Evolutionary conservation across 768 basidiomycete species (phyloP).

Genomic region (Russula brevipes): DNA sequence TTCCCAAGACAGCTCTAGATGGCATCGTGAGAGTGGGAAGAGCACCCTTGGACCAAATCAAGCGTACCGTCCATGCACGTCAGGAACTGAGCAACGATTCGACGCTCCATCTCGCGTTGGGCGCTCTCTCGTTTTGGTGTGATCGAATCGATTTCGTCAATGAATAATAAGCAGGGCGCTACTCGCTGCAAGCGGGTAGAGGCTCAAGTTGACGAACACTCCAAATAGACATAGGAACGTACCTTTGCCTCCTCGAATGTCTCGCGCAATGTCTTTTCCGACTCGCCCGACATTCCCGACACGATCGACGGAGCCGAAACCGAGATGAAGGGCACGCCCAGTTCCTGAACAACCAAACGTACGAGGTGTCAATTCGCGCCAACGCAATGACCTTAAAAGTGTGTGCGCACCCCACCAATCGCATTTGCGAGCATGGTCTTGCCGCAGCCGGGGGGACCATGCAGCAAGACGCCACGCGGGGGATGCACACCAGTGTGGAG

Average conservation of each 20-base stretch:
- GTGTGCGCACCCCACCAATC: constrained; percentile 78
- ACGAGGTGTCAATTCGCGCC: background rate
- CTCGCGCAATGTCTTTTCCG: constrained; percentile 92
- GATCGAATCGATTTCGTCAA: constrained; percentile 97
- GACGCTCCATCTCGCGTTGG: constrained; percentile 95
- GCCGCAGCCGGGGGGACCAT: constrained; percentile 96
- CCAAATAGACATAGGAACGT: constrained; percentile 16
- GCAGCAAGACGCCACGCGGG: constrained; percentile 85
- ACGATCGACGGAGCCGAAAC: constrained; percentile 96
- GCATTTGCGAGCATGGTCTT: constrained; percentile 94
- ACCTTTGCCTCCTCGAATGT: constrained; percentile 98
- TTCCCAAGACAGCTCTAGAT: constrained; percentile 87
- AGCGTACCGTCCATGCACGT: constrained; percentile 96
- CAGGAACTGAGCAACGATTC: constrained; percentile 95
- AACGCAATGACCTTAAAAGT: too few species aligned
- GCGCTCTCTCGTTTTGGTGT: constrained; percentile 97
- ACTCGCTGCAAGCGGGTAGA: constrained; percentile 48
- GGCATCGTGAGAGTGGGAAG: background rate
- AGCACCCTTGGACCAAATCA: constrained; percentile 24
- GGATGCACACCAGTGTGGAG: constrained; percentile 88
- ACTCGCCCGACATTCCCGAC: constrained; percentile 97
- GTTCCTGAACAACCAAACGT: constrained; percentile 51
- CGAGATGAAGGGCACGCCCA: constrained; percentile 87
- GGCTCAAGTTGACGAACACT: background rate
- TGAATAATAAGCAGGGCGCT: constrained; percentile 91